Base-by-base conservation (phyloP, 2,329 filamentous ascomycete genomes). In the Pseudogymnoascus sp. region DNA sequence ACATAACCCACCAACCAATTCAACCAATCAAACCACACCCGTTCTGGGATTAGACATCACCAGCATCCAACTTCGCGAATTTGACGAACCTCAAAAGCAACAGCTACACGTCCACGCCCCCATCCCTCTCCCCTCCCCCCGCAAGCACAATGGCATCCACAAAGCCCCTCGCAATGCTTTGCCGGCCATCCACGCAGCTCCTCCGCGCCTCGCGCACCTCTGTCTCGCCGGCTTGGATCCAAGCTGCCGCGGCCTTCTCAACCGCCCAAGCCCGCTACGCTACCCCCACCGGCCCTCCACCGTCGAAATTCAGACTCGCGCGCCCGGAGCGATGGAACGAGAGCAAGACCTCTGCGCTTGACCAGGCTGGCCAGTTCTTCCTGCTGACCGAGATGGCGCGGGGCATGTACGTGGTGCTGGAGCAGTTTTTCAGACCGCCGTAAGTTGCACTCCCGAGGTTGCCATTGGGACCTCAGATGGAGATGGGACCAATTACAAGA, bases 381-480 rank as follows among this genome's bases (percentile, higher is more conserved):
- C 83, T 99, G 73, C 79, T 97, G 81, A 87, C 89, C 60, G 94
- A 99, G 82, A 94, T 97, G 88, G 83, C 90, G 75, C 86, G 94
- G 72, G 94, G 94, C 76, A 97, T 99, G 94, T 99, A 97, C 73
- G 87, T 99, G 68, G 85, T 94, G 76, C 74, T 99, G 73, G 94
- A 99, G 83, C 93, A 99, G 80, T 99, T 89, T 84, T 97, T 99
- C 82, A 83, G 94, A 76, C 91, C 93, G 78, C 92, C 94, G 89
- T 97, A 83, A 82, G 91, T 50, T 50, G 6, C 4, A 30, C 8
- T 3, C 25, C 43, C 43, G 9, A 8, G 43, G 43, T 12, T 18
- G 37, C 50, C 36, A 30, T 33, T 18, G 36, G 36, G 37, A 22
- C 47, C 60, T 35, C 59, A 64, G 57, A 63, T 43, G 11, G 3